Base-by-base conservation (phyloP, 2,329 filamentous ascomycete genomes). In the Beauveria scarabaeidicola region DNA sequence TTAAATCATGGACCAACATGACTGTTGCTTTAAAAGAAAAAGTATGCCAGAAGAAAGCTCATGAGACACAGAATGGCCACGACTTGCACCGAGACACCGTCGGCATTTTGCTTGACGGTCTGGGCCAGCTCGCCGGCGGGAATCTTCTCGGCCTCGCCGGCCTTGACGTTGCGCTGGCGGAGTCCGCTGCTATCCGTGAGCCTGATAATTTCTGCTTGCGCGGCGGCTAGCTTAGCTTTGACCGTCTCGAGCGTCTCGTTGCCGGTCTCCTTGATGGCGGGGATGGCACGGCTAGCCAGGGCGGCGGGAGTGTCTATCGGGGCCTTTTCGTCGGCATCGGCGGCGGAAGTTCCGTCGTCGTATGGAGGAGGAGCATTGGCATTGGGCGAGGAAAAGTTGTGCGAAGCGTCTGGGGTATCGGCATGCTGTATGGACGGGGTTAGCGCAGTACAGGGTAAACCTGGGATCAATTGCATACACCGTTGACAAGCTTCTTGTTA, bases 31-130 rank as follows among this genome's bases (percentile, higher is more conserved):
- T 86, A 99, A 75, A 99, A 99, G 79, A 99, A 91, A 74, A 97
- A 84, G 76, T 97, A 99, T 59, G 91, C 94, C 67, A 97, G 82
- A 70, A 99, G 75, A 78, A 99, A 99, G 78, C 90, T 92, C 64
- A 96, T 68, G 68, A 99, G 78, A 72, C 92, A 97, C 47, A 99
- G 78, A 23, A 85, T 78, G 23, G 94, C 93, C 48, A 90, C 90
- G 63, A 93, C 83, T 72, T 93, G 88, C 53, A 99, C 84, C 0
- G 94, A 87, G 3, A 99, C 93, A 23, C 94, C 93, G 66, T 91
- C 85, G 65, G 71, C 69, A 7, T 75, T 86, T 72, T 75, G 80
- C 70, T 77, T 79, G 63, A 77, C 78, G 66, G 79, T 79, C 68
- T 82, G 83, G 64, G 79, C 79, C 63, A 77, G 76, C 73, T 75